A percentile compares a stretch with the other conserved stretches of the same genome.
phyloP scores from a whole-genome alignment of 371 early-diverging fungal genomes.

The Umbelopsis sp. region DNA sequence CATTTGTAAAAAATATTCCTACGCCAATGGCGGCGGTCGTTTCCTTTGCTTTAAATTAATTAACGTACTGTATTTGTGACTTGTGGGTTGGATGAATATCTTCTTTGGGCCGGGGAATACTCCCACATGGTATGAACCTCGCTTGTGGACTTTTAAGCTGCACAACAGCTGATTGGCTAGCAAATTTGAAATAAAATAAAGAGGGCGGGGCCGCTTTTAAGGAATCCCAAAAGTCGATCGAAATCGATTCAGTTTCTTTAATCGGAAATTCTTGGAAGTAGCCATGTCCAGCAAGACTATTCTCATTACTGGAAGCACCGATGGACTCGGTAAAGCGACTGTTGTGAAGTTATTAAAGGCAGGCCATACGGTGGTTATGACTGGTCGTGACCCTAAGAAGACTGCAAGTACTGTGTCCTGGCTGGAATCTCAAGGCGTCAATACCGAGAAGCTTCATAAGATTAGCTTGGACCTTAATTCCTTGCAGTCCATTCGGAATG shows the following conservation, averaged over 20 bases:
- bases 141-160: too few species aligned
- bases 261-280: neutral
- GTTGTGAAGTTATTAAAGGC: constrained; percentile 31
- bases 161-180: too few species aligned
- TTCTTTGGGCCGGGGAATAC: too few species aligned
- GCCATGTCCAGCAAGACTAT: constrained; percentile 22
- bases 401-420: constrained; percentile 23
- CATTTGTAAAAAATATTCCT: neutral
- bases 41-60: too few species aligned
- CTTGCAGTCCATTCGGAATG: constrained; percentile 30
- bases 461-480: constrained; percentile 33
- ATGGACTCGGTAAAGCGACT: constrained; percentile 37
- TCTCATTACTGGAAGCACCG: constrained; percentile 47
- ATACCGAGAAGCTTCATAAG: constrained; percentile 17
- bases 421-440: constrained; percentile 22
- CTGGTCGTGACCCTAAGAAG: constrained; percentile 33
- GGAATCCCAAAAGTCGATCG: too few species aligned
- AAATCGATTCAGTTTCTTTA: neutral
- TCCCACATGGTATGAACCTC: too few species aligned
- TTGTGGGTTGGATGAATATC: too few species aligned
- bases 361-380: constrained; percentile 42
- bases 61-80: too few species aligned
- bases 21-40: neutral
- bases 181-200: too few species aligned
- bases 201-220: too few species aligned